These are phyloP conservation scores for Funneliformis geosporum DNA, from an alignment of 192 early-diverging fungal genomes.

Conservation along the genomic window DNA sequence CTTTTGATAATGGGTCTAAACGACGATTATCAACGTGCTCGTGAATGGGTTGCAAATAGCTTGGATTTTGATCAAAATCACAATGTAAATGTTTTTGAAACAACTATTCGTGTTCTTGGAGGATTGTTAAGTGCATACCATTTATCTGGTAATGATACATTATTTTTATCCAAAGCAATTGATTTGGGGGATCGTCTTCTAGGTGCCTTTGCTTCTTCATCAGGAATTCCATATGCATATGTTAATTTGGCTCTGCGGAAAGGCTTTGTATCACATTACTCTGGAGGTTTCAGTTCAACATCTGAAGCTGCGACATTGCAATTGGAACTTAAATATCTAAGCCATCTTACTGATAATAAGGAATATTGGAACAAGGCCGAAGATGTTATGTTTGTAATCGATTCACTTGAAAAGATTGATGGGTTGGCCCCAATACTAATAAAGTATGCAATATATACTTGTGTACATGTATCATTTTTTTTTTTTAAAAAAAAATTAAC, in stretches of 20 bases:
- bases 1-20: conserved; percentile 75
- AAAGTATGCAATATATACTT: conserved; percentile 37
- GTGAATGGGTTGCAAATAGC: conserved; percentile 57
- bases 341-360: conserved; percentile 70
- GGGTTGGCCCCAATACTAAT: conserved; percentile 81
- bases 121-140: conserved; percentile 82
- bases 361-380: conserved; percentile 76
- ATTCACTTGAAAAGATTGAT: conserved; percentile 53
- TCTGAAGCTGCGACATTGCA: conserved; percentile 85
- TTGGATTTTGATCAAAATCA: conserved; percentile 70
- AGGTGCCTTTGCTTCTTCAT: conserved; percentile 66
- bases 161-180: conserved; percentile 69
- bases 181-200: conserved; percentile 77
- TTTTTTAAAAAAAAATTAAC: conserved; percentile 7
- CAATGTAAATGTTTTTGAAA: conserved; percentile 80
- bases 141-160: conserved; percentile 63
- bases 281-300: conserved; percentile 55
- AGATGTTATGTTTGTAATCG: conserved; percentile 56
- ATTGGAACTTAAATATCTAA: conserved; percentile 84
- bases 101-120: conserved; percentile 83
- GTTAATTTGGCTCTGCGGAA: conserved; percentile 53
- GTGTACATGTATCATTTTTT: background rate
- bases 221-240: conserved; percentile 65
- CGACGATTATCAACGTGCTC: conserved; percentile 72
- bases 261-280: conserved; percentile 54